A percentile compares a stretch with the other conserved stretches of the same genome.
Conservation (phyloP, 768 basidiomycete species). For the Suillus sp. region DNA sequence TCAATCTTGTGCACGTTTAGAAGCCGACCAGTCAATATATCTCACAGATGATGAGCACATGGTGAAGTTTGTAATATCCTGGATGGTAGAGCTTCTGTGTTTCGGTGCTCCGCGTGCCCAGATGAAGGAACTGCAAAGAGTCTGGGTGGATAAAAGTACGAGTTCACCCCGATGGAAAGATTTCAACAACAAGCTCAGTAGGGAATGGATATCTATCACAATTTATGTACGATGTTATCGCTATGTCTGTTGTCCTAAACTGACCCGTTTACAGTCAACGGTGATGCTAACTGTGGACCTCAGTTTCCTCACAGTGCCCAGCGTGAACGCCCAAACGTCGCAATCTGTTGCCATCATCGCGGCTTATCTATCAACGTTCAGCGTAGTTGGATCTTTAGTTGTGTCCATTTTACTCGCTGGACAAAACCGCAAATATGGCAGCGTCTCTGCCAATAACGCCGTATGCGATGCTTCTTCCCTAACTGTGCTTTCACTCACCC, state of each 20-base stretch:
- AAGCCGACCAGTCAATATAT: slow-evolving; percentile 45
- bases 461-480: background rate
- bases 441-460: background rate
- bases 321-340: slow-evolving; percentile 24
- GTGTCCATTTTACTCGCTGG: slow-evolving; percentile 10
- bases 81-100: slow-evolving; percentile 22
- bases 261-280: slow-evolving; percentile 25
- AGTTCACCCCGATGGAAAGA: slow-evolving; percentile 18
- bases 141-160: slow-evolving; percentile 12
- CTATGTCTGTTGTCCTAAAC: background rate
- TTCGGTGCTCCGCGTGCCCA: slow-evolving; percentile 31
- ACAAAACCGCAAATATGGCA: background rate
- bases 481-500: background rate
- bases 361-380: slow-evolving; percentile 14
- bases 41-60: slow-evolving; percentile 8
- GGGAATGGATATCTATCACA: slow-evolving; percentile 15
- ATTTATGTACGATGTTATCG: slow-evolving; percentile 11
- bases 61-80: slow-evolving; percentile 12
- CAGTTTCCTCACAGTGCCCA: slow-evolving; percentile 36
- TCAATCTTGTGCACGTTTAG: slow-evolving; percentile 46
- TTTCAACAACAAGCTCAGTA: slow-evolving; percentile 26
- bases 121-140: slow-evolving; percentile 13
- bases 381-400: slow-evolving; percentile 12
- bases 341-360: slow-evolving; percentile 6
- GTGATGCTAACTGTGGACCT: slow-evolving; percentile 38